Conservation (phyloP, 1,284 basidiomycete genomes). For the Coriolopsis trogii region DNA sequence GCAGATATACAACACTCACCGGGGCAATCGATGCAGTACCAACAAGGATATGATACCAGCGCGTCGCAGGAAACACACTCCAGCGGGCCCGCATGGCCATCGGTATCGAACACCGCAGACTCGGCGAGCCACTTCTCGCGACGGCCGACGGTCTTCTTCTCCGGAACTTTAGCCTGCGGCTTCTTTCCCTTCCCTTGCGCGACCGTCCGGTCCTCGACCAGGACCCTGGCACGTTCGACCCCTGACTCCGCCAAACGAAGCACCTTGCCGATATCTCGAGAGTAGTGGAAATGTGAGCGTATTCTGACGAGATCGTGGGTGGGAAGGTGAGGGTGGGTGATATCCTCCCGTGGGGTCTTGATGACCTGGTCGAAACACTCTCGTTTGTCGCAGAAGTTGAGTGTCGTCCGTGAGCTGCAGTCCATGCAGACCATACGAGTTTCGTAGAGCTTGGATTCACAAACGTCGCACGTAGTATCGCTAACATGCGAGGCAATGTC, state of each 20-base stretch:
- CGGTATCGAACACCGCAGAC: slow-evolving; percentile 4
- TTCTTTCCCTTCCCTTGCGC: background rate
- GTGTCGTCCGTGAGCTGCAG: slow-evolving; percentile 20
- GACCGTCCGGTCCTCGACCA: slow-evolving; percentile 7
- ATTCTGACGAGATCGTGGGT: slow-evolving; percentile 36
- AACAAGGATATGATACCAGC: slow-evolving; percentile 24
- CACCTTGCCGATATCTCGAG: slow-evolving; percentile 25
- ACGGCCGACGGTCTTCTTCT: too few relatives aligned
- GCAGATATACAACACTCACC: slow-evolving; percentile 2
- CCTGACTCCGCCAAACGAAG: slow-evolving; percentile 17
- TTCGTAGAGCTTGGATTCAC: slow-evolving; percentile 22
- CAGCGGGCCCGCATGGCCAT: background rate
- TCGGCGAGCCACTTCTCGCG: background rate
- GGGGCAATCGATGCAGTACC: slow-evolving; percentile 33
- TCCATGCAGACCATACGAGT: slow-evolving; percentile 29
- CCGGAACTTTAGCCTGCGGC: background rate
- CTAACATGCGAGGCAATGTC: background rate
- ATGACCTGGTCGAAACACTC: slow-evolving; percentile 5
- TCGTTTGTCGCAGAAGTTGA: slow-evolving; percentile 31
- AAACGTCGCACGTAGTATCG: slow-evolving; percentile 22
- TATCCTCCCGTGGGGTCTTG: slow-evolving; percentile 18
- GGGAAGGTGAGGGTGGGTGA: slow-evolving; percentile 28
- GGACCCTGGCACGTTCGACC: slow-evolving; percentile 23
- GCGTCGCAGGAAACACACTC: slow-evolving; percentile 18
- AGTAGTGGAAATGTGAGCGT: slow-evolving; percentile 27